Percentiles rank a stretch among this genome's conserved stretches.
These are phyloP conservation scores for Herpetomonas samuelpessoai DNA, from an alignment of 208 protist genomes.

Conservation along the genomic window DNA sequence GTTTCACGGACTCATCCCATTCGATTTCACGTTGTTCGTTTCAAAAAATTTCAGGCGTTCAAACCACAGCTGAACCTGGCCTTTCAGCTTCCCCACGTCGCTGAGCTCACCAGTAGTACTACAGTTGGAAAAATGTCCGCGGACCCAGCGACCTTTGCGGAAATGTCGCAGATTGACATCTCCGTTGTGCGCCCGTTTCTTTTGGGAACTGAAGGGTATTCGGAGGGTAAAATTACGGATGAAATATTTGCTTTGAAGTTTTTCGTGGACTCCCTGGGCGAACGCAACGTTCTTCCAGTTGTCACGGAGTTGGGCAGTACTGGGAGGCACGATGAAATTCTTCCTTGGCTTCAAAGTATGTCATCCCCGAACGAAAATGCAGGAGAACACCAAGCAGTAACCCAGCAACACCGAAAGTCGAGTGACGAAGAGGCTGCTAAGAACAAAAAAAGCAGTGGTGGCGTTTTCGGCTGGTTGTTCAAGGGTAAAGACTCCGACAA, in stretches of 20 bases:
- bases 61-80: no score
- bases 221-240: constrained; percentile 20
- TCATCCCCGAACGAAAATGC: no score
- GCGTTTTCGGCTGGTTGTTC: constrained; percentile 16
- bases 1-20: no score
- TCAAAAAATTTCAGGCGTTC: background rate
- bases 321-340: constrained; percentile 15
- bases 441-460: constrained; percentile 10
- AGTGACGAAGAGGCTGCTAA: background rate
- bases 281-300: constrained; percentile 1
- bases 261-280: constrained; percentile 20
- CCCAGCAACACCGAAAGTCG: no score
- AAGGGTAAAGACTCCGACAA: constrained; percentile 10
- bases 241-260: constrained; percentile 29
- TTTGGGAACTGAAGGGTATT: constrained; percentile 10
- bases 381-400: no score
- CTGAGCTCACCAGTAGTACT: no score
- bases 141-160: constrained; percentile 2
- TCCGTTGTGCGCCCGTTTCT: constrained; percentile 27
- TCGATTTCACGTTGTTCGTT: background rate
- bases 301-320: constrained; percentile 9
- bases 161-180: constrained; percentile 11
- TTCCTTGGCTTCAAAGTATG: constrained; percentile 18
- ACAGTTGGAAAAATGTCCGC: constrained; percentile 2
- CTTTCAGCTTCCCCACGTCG: no score